Percentiles rank a stretch among this genome's conserved stretches.
phyloP scores from a whole-genome alignment of 2,329 filamentous ascomycete genomes.

The Epicoccum nigrum region DNA sequence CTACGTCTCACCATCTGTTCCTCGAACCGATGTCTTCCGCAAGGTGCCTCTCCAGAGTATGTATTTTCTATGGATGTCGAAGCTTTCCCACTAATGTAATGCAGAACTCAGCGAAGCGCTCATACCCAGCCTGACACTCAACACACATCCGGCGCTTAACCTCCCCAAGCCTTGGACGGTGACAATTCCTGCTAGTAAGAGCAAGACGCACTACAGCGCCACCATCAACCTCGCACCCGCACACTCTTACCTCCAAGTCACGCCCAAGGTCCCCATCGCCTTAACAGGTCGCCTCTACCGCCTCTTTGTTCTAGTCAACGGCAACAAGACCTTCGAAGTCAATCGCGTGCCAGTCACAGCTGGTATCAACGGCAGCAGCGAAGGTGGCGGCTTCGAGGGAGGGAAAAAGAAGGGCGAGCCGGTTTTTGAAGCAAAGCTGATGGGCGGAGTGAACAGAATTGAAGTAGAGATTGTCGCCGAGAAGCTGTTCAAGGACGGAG shows the following conservation, averaged over 20 bases:
- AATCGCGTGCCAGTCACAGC: constrained; percentile 58
- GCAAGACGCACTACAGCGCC: constrained; percentile 72
- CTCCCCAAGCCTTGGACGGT: constrained; percentile 67
- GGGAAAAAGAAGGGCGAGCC: constrained; percentile 61
- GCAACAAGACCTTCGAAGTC: constrained; percentile 64
- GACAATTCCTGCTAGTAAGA: constrained; percentile 68
- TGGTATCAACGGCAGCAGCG: constrained; percentile 39
- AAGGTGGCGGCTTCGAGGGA: constrained; percentile 32
- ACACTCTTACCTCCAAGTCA: constrained; percentile 74
- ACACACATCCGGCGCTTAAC: constrained; percentile 71
- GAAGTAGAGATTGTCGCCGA: constrained; percentile 79
- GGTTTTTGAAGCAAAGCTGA: constrained; percentile 76
- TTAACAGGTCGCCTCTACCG: constrained; percentile 75
- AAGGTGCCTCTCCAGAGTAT: constrained; percentile 55
- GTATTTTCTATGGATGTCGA: constrained; percentile 13
- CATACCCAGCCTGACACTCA: constrained; percentile 68
- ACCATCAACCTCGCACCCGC: constrained; percentile 72
- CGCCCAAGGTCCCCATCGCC: constrained; percentile 67
- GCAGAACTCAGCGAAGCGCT: constrained; percentile 62
- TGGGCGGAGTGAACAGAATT: constrained; percentile 76
- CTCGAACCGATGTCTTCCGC: constrained; percentile 41
- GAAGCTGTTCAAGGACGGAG: constrained; percentile 49
- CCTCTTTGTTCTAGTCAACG: constrained; percentile 75
- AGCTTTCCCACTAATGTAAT: constrained; percentile 24
- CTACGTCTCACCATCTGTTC: constrained; percentile 37